Conservation (phyloP, 2,329 filamentous ascomycete species). For the Paraconiothyrium sp. region DNA sequence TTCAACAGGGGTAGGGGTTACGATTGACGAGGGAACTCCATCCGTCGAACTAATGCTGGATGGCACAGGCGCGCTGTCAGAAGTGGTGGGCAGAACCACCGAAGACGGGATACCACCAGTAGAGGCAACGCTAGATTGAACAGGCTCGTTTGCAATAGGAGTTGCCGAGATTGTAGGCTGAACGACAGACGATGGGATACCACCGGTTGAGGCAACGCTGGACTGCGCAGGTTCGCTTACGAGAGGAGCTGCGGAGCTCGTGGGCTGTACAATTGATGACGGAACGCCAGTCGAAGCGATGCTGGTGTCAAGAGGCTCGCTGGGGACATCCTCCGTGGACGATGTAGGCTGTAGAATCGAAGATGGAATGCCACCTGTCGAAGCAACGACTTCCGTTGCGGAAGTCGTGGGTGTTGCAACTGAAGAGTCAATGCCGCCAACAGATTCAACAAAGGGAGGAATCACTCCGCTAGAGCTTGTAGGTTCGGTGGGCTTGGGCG, state of each 20-base stretch:
- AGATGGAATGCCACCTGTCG: constrained; percentile 8
- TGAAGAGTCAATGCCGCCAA: constrained; percentile 7
- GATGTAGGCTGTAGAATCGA: constrained; percentile 7
- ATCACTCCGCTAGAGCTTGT: neutral
- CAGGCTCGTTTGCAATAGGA: neutral
- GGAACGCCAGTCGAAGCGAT: constrained; percentile 2
- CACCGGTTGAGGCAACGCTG: constrained; percentile 12
- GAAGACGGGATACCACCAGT: constrained; percentile 22
- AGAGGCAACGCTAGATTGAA: constrained; percentile 11
- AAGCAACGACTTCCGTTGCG: constrained; percentile 2
- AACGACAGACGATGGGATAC: constrained; percentile 11
- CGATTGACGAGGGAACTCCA: constrained; percentile 16
- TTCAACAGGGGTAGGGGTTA: neutral
- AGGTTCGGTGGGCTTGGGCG: constrained; percentile 3
- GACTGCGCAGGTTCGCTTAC: constrained; percentile 3
- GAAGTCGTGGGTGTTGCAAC: constrained; percentile 15
- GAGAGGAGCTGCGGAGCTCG: neutral
- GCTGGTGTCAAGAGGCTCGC: neutral
- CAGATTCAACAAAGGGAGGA: constrained; percentile 2
- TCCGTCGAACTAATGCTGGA: constrained; percentile 15
- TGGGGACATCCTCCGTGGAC: neutral
- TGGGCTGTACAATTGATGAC: constrained; percentile 16
- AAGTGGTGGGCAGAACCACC: constrained; percentile 26
- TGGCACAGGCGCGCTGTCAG: constrained; percentile 3
- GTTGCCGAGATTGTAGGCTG: neutral